phyloP scores from a whole-genome alignment of 768 basidiomycete species.

The Paxillus rubicundulus region DNA sequence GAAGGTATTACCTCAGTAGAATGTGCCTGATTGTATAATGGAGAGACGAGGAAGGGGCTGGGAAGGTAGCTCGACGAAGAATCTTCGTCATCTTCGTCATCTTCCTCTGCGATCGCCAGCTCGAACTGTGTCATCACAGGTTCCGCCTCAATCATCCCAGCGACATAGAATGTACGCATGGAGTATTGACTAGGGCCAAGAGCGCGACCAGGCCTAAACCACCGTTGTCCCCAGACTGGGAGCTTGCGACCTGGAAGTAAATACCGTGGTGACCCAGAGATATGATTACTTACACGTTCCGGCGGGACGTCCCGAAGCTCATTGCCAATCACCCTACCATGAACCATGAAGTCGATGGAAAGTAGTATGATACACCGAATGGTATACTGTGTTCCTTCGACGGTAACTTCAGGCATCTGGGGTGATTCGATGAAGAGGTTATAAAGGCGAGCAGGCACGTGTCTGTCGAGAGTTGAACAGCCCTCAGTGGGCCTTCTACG shows the following conservation, averaged over 20 bases:
- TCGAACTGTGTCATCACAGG: slow-evolving; percentile 19
- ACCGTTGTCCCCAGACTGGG: slow-evolving; percentile 33
- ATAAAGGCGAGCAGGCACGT: slow-evolving; percentile 19
- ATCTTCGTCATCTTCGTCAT: slow-evolving; percentile 12
- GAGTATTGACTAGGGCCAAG: slow-evolving; percentile 27
- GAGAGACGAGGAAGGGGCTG: slow-evolving; percentile 9
- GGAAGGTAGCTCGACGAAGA: slow-evolving; percentile 13
- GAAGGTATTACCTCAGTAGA: background rate
- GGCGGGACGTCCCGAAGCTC: slow-evolving; percentile 31
- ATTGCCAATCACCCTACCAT: slow-evolving; percentile 29
- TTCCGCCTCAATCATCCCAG: slow-evolving; percentile 22
- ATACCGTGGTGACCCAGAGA: background rate
- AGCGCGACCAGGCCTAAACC: slow-evolving; percentile 22
- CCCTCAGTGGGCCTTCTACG: slow-evolving; percentile 16
- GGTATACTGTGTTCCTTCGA: slow-evolving; percentile 14
- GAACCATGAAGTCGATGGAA: slow-evolving; percentile 19
- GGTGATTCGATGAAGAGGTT: slow-evolving; percentile 13
- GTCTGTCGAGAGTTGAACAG: slow-evolving; percentile 21
- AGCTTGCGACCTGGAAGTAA: slow-evolving; percentile 17
- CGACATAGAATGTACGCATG: slow-evolving; percentile 16
- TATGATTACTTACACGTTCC: slow-evolving; percentile 22
- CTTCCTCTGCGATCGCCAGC: slow-evolving; percentile 14
- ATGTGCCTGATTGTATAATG: slow-evolving; percentile 6
- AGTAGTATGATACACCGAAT: slow-evolving; percentile 13
- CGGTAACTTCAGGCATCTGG: slow-evolving; percentile 16